Conservation (phyloP, 371 early-diverging fungal genomes). For the Haplosporangium sp. region DNA sequence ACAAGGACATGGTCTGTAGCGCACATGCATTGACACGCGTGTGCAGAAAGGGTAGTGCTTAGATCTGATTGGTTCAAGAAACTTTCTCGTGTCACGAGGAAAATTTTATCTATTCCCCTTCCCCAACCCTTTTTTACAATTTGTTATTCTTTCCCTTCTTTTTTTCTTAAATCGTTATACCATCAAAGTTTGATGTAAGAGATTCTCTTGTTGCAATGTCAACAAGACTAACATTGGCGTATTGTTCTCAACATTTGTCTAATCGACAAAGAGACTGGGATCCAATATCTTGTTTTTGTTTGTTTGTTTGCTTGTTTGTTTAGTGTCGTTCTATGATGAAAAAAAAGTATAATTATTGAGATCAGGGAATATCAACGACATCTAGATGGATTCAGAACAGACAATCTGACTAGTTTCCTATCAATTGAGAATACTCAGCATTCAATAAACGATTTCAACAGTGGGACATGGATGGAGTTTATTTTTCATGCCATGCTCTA, state of each 20-base stretch:
- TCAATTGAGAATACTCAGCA: slow-evolving; percentile 1
- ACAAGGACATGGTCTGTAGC: too few relatives aligned
- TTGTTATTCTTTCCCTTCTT: background rate
- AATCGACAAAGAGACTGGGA: background rate
- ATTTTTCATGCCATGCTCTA: too few relatives aligned
- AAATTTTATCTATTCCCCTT: too few relatives aligned
- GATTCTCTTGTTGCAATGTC: background rate
- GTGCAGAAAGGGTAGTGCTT: too few relatives aligned
- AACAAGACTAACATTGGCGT: background rate
- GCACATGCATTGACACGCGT: too few relatives aligned
- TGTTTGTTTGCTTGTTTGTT: too few relatives aligned
- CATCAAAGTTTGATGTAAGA: slow-evolving; percentile 4
- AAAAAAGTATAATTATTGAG: background rate
- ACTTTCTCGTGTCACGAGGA: background rate
- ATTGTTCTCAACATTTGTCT: background rate
- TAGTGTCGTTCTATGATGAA: too few relatives aligned
- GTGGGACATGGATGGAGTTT: background rate
- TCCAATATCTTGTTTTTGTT: background rate
- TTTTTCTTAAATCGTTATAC: background rate
- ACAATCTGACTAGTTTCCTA: background rate
- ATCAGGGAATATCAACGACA: background rate
- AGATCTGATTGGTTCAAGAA: too few relatives aligned
- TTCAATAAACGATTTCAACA: slow-evolving; percentile 5
- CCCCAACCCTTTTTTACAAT: too few relatives aligned
- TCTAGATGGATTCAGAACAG: background rate